Conservation (phyloP, 371 early-diverging fungal genomes). For the Lichtheimia hyalospora region DNA sequence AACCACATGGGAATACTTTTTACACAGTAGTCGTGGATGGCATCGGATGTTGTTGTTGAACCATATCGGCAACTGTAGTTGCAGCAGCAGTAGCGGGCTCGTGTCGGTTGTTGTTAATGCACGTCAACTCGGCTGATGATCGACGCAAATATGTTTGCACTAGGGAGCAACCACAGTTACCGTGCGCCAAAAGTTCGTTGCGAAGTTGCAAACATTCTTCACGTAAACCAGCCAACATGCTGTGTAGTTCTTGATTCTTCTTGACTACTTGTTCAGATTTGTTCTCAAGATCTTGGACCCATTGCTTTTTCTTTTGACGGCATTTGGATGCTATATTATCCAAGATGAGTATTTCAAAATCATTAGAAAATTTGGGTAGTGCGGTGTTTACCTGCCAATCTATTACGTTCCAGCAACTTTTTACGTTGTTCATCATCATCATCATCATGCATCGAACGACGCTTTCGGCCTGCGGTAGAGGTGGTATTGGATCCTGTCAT, state of each 20-base stretch:
- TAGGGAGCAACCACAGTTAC: slow-evolving; percentile 52
- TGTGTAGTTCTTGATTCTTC: slow-evolving; percentile 59
- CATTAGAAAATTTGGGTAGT: not conserved
- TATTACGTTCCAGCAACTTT: slow-evolving; percentile 65
- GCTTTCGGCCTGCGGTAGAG: slow-evolving; percentile 9
- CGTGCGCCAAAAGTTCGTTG: slow-evolving; percentile 62
- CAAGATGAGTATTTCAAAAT: not conserved
- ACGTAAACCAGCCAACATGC: slow-evolving; percentile 52
- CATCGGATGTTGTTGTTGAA: not conserved
- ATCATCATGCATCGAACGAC: not conserved
- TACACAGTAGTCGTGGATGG: not conserved
- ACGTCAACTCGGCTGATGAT: slow-evolving; percentile 14
- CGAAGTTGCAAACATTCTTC: slow-evolving; percentile 70
- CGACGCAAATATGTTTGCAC: slow-evolving; percentile 14
- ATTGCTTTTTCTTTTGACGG: slow-evolving; percentile 77
- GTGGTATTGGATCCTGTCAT: not conserved
- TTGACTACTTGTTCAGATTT: slow-evolving; percentile 49
- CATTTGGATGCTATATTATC: slow-evolving; percentile 62
- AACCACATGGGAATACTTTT: no score
- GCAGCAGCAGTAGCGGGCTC: slow-evolving; percentile 12
- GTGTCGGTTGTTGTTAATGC: not conserved
- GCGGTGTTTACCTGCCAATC: slow-evolving; percentile 53
- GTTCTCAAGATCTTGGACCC: slow-evolving; percentile 69
- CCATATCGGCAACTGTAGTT: slow-evolving; percentile 7
- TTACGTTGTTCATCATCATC: slow-evolving; percentile 20